Evolutionary conservation across 2,329 filamentous ascomycete species (phyloP).

Genomic region (Fusarium coicis): DNA sequence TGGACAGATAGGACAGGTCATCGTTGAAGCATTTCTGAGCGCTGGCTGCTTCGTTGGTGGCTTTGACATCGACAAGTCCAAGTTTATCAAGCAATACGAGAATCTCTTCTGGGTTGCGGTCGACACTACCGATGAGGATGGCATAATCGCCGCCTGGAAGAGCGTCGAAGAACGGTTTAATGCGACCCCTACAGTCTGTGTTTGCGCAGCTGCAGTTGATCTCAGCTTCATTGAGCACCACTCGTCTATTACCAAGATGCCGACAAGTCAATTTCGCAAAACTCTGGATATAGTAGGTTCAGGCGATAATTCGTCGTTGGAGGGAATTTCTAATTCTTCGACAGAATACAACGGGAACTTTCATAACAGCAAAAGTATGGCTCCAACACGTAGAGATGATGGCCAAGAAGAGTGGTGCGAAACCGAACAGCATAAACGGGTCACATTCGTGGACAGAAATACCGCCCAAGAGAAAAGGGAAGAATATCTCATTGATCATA

Average conservation of each 20-base stretch:
- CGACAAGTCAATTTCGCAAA: background rate
- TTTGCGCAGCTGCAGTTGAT: background rate
- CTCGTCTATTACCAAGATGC: background rate
- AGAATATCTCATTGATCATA: background rate
- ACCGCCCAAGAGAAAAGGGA: rapidly evolving
- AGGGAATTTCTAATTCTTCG: rapidly evolving
- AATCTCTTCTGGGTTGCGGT: background rate
- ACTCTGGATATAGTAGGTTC: background rate
- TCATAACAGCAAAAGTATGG: background rate
- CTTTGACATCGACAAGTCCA: background rate
- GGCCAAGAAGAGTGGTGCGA: rapidly evolving
- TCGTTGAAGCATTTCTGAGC: background rate
- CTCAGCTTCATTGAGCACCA: background rate
- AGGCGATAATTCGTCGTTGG: too few relatives aligned
- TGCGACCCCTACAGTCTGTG: rapidly evolving
- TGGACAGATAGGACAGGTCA: background rate
- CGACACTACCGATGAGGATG: background rate
- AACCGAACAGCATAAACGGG: background rate
- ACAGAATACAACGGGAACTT: background rate
- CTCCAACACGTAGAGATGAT: background rate
- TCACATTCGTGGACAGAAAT: rapidly evolving
- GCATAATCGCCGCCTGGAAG: rapidly evolving
- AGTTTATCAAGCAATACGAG: background rate
- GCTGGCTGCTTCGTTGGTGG: background rate
- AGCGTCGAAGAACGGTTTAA: background rate